Evolutionary conservation across 768 basidiomycete species (phyloP), one percentile per base, ranked within the genome.

Genomic region (Phylloporus arenicola): DNA sequence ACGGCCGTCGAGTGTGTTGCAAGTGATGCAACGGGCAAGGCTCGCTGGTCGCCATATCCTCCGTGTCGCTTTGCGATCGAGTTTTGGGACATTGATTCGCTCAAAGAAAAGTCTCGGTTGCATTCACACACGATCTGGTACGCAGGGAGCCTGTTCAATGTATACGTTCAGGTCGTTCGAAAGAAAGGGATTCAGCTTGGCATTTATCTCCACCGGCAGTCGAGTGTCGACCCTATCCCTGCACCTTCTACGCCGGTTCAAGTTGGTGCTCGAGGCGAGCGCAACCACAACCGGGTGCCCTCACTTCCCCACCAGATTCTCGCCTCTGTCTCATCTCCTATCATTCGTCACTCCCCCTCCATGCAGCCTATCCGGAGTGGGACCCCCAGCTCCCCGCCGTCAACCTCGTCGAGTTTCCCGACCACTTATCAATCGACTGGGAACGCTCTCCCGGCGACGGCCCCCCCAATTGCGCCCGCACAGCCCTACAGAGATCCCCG

Each of bases 111-210:
- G 69, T 81, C 82, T 45, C 76, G 91, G 14, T 67, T 89, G 45
- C 83, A 94, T 65, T 90, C 88, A 8, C 81, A 83, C 48, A 96
- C 92, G 3, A 76, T 94, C 47, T 93, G 89, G 81, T 89, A 92
- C 63, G 92, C 87, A 2, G 93, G 93, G 9, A 90, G 81, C 58
- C 71, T 89, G 60, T 93, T 84, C 74, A 92, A 92, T 55, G 82
- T 92, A 2, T 95, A 94, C 60, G 84, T 93, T 38, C 92, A 95
- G 64, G 77, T 92, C 40, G 84, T 92, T 44, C 80, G 83, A 56
- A 90, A 88, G 78, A 94, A 94, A 65, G 75, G 73, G 22, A 60
- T 74, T 3, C 92, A 96, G 60, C 73, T 95, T 2, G 93, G 93
- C 1, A 81, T 95, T 27, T 95, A 95, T 60, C 75, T 95, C 2